A percentile compares a stretch with the other conserved stretches of the same genome.
phyloP scores from a whole-genome alignment of 1,139 yeast species.

The Wickerhamiella pararugosa region DNA sequence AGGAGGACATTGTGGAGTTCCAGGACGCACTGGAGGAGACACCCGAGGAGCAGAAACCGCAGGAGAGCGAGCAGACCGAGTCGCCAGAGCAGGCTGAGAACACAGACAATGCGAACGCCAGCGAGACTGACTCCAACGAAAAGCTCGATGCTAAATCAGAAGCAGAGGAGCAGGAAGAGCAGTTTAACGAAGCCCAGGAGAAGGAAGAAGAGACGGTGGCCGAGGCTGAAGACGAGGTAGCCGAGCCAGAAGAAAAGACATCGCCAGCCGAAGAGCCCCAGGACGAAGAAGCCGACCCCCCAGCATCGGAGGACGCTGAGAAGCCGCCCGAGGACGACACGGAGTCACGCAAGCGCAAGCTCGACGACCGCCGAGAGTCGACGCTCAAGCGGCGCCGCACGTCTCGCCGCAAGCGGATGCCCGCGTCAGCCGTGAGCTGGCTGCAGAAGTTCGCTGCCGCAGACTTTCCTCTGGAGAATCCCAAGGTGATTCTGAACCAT shows the following conservation, averaged over 20 bases:
- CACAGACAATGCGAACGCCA: slow-evolving; percentile 3
- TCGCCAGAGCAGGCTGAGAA: slow-evolving; percentile 1
- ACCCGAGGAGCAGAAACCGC: slow-evolving; percentile 1
- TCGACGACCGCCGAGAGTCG: not conserved
- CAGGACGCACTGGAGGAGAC: not conserved
- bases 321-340: slow-evolving; percentile 12
- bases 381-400: not conserved
- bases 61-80: slow-evolving; percentile 1
- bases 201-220: slow-evolving; percentile 5
- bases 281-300: slow-evolving; percentile 3
- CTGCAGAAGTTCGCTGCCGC: not conserved
- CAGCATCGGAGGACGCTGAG: slow-evolving; percentile 13
- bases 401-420: slow-evolving; percentile 3
- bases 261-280: not conserved
- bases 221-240: slow-evolving; percentile 3
- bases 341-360: slow-evolving; percentile 6
- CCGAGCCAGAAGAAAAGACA: not conserved
- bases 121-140: not conserved
- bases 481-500: not conserved
- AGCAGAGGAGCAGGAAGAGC: slow-evolving; percentile 4
- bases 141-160: slow-evolving; percentile 5
- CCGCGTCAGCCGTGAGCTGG: slow-evolving; percentile 1
- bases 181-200: slow-evolving; percentile 19
- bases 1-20: not conserved
- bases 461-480: slow-evolving; percentile 2